Evolutionary conservation across 805 yeast genomes (phyloP).

Genomic region (Scheffersomyces spartinae): DNA sequence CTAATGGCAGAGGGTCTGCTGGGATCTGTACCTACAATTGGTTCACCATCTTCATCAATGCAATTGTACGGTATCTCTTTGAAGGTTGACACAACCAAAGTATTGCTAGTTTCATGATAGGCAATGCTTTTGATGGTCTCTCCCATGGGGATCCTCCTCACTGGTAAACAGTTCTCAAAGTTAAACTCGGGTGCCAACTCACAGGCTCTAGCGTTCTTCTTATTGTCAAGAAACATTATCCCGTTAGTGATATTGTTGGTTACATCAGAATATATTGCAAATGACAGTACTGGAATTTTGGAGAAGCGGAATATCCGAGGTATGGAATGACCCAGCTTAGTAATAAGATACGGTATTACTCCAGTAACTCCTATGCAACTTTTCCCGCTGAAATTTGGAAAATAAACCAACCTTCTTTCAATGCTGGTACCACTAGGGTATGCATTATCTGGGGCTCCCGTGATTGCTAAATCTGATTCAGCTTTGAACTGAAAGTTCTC

Average conservation of each 20-base stretch:
- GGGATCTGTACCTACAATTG: conserved; percentile 42
- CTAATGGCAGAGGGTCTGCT: conserved; percentile 44
- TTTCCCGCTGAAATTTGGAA: conserved; percentile 46
- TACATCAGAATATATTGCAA: conserved; percentile 44
- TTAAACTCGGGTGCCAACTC: conserved; percentile 35
- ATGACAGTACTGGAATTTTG: conserved; percentile 51
- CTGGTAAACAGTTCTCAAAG: conserved; percentile 52
- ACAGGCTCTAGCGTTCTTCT: conserved; percentile 55
- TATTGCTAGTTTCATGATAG: conserved; percentile 55
- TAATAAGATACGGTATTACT: conserved; percentile 52
- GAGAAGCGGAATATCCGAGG: conserved; percentile 62
- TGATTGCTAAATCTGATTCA: conserved; percentile 35
- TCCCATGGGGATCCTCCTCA: conserved; percentile 39
- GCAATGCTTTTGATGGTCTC: conserved; percentile 55
- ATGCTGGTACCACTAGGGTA: conserved; percentile 55
- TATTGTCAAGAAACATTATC: conserved; percentile 60
- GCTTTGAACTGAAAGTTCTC: conserved; percentile 29
- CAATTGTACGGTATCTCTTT: conserved; percentile 50
- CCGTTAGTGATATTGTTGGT: conserved; percentile 28
- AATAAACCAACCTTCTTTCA: conserved; percentile 55
- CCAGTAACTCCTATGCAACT: conserved; percentile 65
- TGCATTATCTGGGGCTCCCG: conserved; percentile 78
- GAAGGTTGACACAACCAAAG: conserved; percentile 52
- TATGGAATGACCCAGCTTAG: conserved; percentile 51
- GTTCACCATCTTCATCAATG: conserved; percentile 62